phyloP scores from a whole-genome alignment of 176 grass and related monocot species.

The Poa annua region DNA sequence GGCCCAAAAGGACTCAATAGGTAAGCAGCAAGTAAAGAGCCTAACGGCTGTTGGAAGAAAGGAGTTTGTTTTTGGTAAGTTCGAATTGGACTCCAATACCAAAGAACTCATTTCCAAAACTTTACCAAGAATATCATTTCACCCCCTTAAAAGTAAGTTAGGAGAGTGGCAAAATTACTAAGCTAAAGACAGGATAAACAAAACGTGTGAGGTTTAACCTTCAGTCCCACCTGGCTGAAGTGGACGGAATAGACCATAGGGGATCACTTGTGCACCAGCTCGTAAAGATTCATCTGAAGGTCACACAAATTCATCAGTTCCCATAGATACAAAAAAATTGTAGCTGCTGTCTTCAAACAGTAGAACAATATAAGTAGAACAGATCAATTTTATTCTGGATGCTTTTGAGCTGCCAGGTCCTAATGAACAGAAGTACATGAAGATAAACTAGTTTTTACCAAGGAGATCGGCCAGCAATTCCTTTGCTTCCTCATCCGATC shows the following conservation, averaged over 20 bases:
- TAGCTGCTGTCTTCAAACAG: conserved; percentile 7
- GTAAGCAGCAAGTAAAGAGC: background rate
- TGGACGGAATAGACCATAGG: background rate
- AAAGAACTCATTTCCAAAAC: too few species aligned
- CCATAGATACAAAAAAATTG: background rate
- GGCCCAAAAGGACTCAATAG: background rate
- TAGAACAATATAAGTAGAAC: background rate
- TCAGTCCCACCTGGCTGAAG: background rate
- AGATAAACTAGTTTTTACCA: background rate
- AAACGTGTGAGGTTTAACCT: background rate
- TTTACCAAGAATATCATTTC: background rate
- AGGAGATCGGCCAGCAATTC: conserved; percentile 21
- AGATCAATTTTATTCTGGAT: background rate
- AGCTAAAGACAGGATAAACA: background rate
- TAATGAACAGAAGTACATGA: conserved; percentile 19
- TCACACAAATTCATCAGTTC: conserved; percentile 9
- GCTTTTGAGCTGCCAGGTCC: conserved; percentile 3
- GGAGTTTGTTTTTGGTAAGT: background rate
- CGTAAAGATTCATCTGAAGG: background rate
- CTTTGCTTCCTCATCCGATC: background rate
- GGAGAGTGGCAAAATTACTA: background rate
- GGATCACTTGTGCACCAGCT: background rate
- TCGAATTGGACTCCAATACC: background rate
- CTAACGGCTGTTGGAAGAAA: background rate
- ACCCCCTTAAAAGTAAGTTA: background rate